Conservation (phyloP, 164 flowering plant genomes). For the Vitis vinifera region ASM3070453v1 NC_081814.1:13446501-13447000, state of each 20-base stretch:
- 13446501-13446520: too few species aligned
- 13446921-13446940: too few species aligned
- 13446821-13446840: constrained; percentile 1
- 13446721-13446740: not conserved
- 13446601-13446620: constrained; percentile 2
- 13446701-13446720: constrained; percentile 16
- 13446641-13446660: constrained; percentile 14
- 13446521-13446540: too few species aligned
- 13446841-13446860: not conserved
- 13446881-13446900: too few species aligned
- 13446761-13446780: not conserved
- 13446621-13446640: constrained; percentile 8
- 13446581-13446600: constrained; percentile 1
- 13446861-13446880: too few species aligned
- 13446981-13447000: too few species aligned
- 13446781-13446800: constrained; percentile 6
- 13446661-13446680: constrained; percentile 2
- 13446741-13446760: constrained; percentile 11
- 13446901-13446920: too few species aligned
- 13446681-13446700: constrained; percentile 13
- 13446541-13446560: too few species aligned
- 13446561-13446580: too few species aligned
- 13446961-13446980: too few species aligned
- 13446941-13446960: too few species aligned
- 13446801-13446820: not conserved